Conservation (phyloP, 306 rosid species). For the Malus domestica region DNA sequence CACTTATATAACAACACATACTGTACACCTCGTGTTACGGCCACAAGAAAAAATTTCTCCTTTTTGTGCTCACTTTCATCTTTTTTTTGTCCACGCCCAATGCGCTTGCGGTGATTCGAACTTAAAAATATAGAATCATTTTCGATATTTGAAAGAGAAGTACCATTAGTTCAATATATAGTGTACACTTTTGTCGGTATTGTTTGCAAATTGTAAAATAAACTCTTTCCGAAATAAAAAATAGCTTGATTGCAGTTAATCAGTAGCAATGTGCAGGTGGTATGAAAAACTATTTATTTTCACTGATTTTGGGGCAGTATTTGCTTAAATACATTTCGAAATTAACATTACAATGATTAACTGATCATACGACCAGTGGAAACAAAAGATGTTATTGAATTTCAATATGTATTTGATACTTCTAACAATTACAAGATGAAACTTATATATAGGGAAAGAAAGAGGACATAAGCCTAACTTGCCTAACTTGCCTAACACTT, state of each 20-base stretch:
- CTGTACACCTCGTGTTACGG: fast-evolving
- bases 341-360: not conserved
- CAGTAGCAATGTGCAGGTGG: not conserved
- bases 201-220: not conserved
- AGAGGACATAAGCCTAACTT: too few relatives aligned
- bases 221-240: not conserved
- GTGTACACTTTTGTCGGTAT: not conserved
- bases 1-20: too few relatives aligned
- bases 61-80: not conserved
- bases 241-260: not conserved
- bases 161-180: not conserved
- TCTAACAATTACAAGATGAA: too few relatives aligned
- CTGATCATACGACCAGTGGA: not conserved
- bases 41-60: too few relatives aligned
- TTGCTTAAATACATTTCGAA: not conserved
- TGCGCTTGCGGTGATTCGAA: not conserved
- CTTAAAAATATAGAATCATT: too few relatives aligned
- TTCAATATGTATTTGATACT: too few relatives aligned
- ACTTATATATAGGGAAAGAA: too few relatives aligned
- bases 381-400: not conserved
- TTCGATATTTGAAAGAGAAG: too few relatives aligned
- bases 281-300: not conserved
- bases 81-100: not conserved
- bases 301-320: not conserved
- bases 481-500: too few relatives aligned